These are phyloP conservation scores for Keqinozyma sinolaborantium DNA, from an alignment of 1,139 yeast species.

Conservation along the genomic window DNA sequence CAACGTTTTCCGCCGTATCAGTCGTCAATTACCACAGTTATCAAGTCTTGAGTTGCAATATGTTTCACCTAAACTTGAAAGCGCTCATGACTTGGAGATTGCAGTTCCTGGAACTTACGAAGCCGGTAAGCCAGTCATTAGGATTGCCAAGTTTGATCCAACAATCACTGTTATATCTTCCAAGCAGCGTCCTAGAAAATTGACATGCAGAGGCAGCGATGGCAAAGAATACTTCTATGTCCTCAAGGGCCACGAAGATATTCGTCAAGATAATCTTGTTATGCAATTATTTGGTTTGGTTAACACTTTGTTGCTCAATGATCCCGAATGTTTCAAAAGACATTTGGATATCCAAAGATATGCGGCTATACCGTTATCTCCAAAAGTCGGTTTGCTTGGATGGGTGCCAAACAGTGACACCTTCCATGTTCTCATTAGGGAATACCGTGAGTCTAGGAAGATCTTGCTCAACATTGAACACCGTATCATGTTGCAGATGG, in stretches of 20 bases:
- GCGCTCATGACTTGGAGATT: constrained; percentile 74
- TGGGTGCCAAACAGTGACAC: constrained; percentile 99
- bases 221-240: constrained; percentile 82
- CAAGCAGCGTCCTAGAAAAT: constrained; percentile 90
- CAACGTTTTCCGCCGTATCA: constrained; percentile 86
- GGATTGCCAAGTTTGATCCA: constrained; percentile 76
- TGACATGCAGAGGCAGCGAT: constrained; percentile 79
- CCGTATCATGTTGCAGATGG: constrained; percentile 95
- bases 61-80: constrained; percentile 85
- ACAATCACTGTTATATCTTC: constrained; percentile 87
- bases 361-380: constrained; percentile 93
- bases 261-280: constrained; percentile 93
- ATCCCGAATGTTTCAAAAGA: constrained; percentile 93
- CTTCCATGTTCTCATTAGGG: constrained; percentile 87
- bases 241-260: constrained; percentile 96
- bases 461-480: constrained; percentile 89
- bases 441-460: constrained; percentile 88
- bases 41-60: constrained; percentile 86
- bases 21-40: constrained; percentile 83
- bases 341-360: constrained; percentile 90
- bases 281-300: constrained; percentile 98
- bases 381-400: constrained; percentile 92
- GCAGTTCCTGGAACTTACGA: constrained; percentile 94
- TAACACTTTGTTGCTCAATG: constrained; percentile 82
- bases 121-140: constrained; percentile 77